phyloP scores from a whole-genome alignment of 129 eudicot genomes.

The Silybum marianum region DNA sequence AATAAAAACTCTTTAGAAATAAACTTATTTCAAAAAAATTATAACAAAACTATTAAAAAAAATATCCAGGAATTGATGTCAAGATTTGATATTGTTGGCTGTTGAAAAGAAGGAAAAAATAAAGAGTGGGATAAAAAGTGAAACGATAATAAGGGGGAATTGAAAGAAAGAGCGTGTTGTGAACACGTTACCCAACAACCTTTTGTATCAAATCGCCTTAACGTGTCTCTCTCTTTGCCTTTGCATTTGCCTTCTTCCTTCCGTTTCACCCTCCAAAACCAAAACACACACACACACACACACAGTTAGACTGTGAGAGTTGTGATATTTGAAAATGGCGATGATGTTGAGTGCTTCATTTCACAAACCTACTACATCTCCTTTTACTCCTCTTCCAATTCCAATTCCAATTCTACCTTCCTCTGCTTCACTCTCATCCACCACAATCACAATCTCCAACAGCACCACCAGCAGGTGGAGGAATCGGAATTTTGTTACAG shows the following conservation, averaged over 20 bases:
- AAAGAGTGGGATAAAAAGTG: background rate
- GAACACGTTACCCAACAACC: conserved; percentile 47
- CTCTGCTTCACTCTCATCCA: background rate
- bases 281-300: conserved; percentile 19
- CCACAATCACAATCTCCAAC: conserved; percentile 8
- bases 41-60: too few relatives aligned
- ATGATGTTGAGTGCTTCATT: conserved; percentile 45
- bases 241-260: conserved; percentile 29
- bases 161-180: conserved; percentile 52
- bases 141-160: conserved; percentile 19
- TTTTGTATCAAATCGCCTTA: background rate
- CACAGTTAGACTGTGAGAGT: background rate
- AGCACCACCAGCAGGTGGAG: background rate
- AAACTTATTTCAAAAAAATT: background rate
- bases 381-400: conserved; percentile 19
- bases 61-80: too few relatives aligned
- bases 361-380: conserved; percentile 28
- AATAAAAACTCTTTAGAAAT: background rate
- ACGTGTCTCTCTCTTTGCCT: conserved; percentile 80
- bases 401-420: conserved; percentile 21
- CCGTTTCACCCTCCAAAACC: background rate
- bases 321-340: conserved; percentile 40
- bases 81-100: background rate
- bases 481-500: conserved; percentile 14
- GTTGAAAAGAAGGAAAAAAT: background rate